Conservation (phyloP, 441 rosid species). For the Erodium texanum region DNA sequence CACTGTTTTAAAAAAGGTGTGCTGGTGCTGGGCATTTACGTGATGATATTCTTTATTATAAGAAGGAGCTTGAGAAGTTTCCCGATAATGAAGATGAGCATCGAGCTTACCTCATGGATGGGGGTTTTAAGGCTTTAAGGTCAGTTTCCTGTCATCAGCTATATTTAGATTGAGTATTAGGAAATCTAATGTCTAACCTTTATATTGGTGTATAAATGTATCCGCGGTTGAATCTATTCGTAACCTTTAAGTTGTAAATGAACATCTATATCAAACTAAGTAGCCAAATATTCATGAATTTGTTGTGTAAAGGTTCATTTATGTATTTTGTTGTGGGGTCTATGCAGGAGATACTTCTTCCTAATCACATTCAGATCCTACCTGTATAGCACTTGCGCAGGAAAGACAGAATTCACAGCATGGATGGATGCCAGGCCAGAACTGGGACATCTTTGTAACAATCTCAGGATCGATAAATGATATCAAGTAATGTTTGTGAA, state of each 20-base stretch:
- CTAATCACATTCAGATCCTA: constrained; percentile 86
- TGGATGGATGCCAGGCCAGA: constrained; percentile 96
- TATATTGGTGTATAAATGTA: too few relatives aligned
- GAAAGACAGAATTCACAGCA: constrained; percentile 47
- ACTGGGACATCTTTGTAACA: constrained; percentile 83
- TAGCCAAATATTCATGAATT: too few relatives aligned
- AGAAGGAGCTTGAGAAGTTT: constrained; percentile 51
- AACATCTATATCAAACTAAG: too few relatives aligned
- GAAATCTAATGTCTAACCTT: too few relatives aligned
- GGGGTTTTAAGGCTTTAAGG: constrained; percentile 91
- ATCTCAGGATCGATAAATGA: constrained; percentile 77
- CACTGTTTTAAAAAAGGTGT: constrained; percentile 47
- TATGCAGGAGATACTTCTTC: constrained; percentile 83
- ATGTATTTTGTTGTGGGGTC: neutral
- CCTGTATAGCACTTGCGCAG: constrained; percentile 57
- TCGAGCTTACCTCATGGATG: constrained; percentile 59
- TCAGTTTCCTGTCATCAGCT: constrained; percentile 24
- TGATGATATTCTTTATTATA: constrained; percentile 67
- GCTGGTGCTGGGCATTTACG: constrained; percentile 92
- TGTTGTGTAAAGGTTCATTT: too few relatives aligned
- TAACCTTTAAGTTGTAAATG: too few relatives aligned
- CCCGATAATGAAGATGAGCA: constrained; percentile 51
- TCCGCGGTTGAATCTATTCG: too few relatives aligned
- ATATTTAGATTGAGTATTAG: constrained; percentile 3
- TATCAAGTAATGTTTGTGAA: constrained; percentile 10